These are phyloP conservation scores for Phytophthora pinifolia DNA, from an alignment of 352 stramenopile species.

Conservation along the genomic window DNA sequence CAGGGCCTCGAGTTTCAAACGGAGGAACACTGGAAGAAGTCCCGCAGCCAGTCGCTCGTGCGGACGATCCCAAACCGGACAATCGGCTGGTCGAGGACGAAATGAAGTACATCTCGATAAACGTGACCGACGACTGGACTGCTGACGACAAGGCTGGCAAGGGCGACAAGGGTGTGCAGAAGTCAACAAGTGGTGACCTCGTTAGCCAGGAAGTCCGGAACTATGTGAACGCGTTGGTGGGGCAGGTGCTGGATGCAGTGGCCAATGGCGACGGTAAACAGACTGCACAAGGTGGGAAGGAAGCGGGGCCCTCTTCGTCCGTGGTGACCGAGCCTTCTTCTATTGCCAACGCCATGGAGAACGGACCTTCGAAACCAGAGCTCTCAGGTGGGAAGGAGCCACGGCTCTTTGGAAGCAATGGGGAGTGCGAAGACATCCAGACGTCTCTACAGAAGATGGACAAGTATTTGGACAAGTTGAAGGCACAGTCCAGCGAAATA, in stretches of 20 bases:
- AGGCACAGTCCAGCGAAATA: too few relatives aligned
- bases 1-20: slow-evolving; percentile 20
- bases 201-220: slow-evolving; percentile 15
- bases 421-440: slow-evolving; percentile 48
- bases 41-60: slow-evolving; percentile 1
- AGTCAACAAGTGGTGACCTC: slow-evolving; percentile 8
- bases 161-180: background rate
- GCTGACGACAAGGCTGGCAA: slow-evolving; percentile 1
- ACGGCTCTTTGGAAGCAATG: slow-evolving; percentile 42
- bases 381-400: slow-evolving; percentile 1
- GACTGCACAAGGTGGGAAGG: background rate
- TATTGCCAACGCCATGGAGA: background rate
- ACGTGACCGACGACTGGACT: background rate
- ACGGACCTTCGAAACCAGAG: background rate
- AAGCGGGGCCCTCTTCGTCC: background rate
- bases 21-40: slow-evolving; percentile 9
- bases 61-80: slow-evolving; percentile 9
- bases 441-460: slow-evolving; percentile 46
- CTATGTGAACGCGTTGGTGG: slow-evolving; percentile 23
- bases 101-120: slow-evolving; percentile 20
- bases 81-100: slow-evolving; percentile 18
- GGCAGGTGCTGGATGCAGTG: slow-evolving; percentile 21
- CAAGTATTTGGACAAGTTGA: slow-evolving; percentile 22
- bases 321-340: slow-evolving; percentile 1
- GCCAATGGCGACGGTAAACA: slow-evolving; percentile 2